These are phyloP conservation scores for Claviceps capensis DNA, from an alignment of 2,329 filamentous ascomycete genomes.

Conservation along the genomic window DNA sequence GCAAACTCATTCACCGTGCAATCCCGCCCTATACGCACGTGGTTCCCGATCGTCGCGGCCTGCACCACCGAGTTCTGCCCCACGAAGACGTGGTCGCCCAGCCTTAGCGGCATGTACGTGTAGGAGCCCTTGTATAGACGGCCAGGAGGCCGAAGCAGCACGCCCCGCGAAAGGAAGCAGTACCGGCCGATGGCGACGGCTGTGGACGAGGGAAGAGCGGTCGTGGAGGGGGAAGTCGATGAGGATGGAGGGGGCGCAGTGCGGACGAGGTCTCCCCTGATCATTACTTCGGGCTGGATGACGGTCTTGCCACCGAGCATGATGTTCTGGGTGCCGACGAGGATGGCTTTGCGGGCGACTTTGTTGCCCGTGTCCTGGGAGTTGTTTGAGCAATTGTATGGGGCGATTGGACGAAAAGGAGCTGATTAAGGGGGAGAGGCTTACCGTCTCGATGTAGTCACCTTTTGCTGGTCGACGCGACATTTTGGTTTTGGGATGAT, in stretches of 20 bases:
- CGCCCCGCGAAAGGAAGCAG: constrained; percentile 71
- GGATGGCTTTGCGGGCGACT: constrained; percentile 79
- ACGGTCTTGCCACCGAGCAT: constrained; percentile 93
- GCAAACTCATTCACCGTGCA: constrained; percentile 74
- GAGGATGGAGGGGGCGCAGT: constrained; percentile 27
- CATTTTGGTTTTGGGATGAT: constrained; percentile 32
- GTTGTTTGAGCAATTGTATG: not conserved
- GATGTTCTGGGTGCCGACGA: constrained; percentile 94
- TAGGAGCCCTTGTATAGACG: constrained; percentile 67
- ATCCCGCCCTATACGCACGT: constrained; percentile 71
- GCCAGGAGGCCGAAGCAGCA: constrained; percentile 69
- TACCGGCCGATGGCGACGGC: constrained; percentile 84
- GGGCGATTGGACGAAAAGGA: no score
- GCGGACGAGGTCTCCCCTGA: constrained; percentile 74
- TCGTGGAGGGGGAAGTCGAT: constrained; percentile 26
- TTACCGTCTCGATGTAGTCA: constrained; percentile 93
- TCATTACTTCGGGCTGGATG: constrained; percentile 87
- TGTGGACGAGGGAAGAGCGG: constrained; percentile 35
- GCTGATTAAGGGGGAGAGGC: not conserved
- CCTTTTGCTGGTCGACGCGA: constrained; percentile 67
- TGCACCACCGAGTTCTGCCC: constrained; percentile 64
- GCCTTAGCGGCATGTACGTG: constrained; percentile 77
- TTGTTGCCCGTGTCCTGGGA: constrained; percentile 91
- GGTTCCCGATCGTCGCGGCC: constrained; percentile 68
- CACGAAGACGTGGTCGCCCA: constrained; percentile 90